Percentiles rank a stretch among this genome's conserved stretches.
These are phyloP conservation scores for Geotrichum restrictum DNA, from an alignment of 1,139 yeast genomes.

Conservation along the genomic window DNA sequence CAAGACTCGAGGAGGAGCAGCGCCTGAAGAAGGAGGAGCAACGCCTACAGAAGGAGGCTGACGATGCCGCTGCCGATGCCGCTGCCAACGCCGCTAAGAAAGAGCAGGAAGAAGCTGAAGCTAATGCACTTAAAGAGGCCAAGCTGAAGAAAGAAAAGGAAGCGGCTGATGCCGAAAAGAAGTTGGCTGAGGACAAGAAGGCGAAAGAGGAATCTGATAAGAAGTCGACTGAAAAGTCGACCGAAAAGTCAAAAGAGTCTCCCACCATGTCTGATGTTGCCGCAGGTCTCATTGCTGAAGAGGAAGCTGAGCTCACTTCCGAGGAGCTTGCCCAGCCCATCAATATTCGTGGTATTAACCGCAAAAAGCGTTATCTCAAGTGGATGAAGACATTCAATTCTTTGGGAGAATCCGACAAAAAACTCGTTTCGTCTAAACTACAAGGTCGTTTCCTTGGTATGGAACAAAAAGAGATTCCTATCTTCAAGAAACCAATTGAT, in stretches of 20 bases:
- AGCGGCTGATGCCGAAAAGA: constrained; percentile 13
- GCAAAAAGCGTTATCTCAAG: constrained; percentile 16
- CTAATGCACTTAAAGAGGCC: neutral
- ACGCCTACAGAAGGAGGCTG: constrained; percentile 4
- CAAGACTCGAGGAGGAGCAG: neutral
- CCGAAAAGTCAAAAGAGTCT: neutral
- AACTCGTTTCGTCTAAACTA: constrained; percentile 11
- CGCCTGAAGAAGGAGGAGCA: constrained; percentile 12
- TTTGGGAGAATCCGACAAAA: constrained; percentile 5
- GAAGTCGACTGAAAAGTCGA: neutral
- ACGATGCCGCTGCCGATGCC: too few species aligned
- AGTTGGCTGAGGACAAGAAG: neutral
- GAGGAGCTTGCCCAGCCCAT: constrained; percentile 14
- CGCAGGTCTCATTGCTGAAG: constrained; percentile 1
- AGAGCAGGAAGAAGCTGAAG: constrained; percentile 5
- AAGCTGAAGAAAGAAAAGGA: constrained; percentile 1
- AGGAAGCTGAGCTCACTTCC: constrained; percentile 4
- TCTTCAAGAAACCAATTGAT: constrained; percentile 12
- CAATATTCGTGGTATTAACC: constrained; percentile 2
- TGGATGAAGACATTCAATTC: constrained; percentile 17
- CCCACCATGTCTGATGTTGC: constrained; percentile 12
- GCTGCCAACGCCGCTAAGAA: too few species aligned
- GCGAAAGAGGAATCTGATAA: neutral
- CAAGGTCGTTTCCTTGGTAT: constrained; percentile 15
- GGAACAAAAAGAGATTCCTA: constrained; percentile 16